Evolutionary conservation across 1,284 basidiomycete genomes (phyloP), one percentile per base, ranked within the genome.

Genomic region (Ustilago shanxiensis): DNA sequence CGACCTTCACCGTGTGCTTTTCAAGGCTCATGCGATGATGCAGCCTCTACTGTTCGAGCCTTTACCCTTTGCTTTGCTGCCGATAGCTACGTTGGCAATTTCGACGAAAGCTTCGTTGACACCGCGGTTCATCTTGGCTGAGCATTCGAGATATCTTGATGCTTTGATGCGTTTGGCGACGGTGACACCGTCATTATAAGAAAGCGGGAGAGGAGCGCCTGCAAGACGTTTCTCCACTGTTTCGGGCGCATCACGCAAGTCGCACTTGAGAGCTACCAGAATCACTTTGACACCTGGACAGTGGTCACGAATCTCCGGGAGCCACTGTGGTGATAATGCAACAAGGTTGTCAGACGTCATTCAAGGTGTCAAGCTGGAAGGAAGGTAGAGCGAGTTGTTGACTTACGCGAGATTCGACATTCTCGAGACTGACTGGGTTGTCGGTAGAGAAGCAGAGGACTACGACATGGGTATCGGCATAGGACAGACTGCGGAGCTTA

Each of bases 41-140:
- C 67, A 70, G 0, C 28, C 59, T 33, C 11, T 44, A n/a, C 11
- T 44, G 41, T 7, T 31, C n/a, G 41, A 47, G 18, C 37, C 37
- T 41, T 28, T 57, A 18, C 20, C 24, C 24, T 22, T 47, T 29
- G 47, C 28, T 16, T 29, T 51, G 35, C 44, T 65, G 0, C 13
- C 53, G 3, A 61, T 37, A 0, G 74, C 74, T 0, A 72, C 62
- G 11, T 41, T 62, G 3, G 75, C 75, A 16, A 69, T 53, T 29
- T 78, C 72, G 28, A 55, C 37, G 83, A 98, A 95, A 6, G 95
- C 94, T 85, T 98, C 95, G 28, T 90, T 89, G 10, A 98, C 95
- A 4, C 95, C 95, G 50, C 95, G 90, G 82, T 97, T 95, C 82
- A 95, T 93, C 86, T 96, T 97, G 11, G 95, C 95, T 74, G 94